phyloP scores from a whole-genome alignment of 2,329 filamentous ascomycete species.

The Elsinoe perseae region DNA sequence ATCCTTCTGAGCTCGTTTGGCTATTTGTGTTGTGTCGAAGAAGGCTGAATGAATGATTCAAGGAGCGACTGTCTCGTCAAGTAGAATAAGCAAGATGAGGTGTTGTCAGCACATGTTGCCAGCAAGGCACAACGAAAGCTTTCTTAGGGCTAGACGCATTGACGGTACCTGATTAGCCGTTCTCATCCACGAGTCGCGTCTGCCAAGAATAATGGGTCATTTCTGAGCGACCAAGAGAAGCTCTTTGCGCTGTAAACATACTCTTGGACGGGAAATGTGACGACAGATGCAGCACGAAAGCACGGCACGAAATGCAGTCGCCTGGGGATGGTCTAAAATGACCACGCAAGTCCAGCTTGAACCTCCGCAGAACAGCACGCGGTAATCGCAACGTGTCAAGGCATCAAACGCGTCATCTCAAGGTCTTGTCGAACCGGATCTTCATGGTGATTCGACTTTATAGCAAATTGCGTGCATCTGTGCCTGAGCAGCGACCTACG shows the following conservation, averaged over 20 bases:
- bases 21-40: background rate
- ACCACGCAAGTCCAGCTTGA: background rate
- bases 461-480: background rate
- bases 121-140: conserved; percentile 5
- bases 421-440: conserved; percentile 5
- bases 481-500: background rate
- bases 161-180: conserved; percentile 6
- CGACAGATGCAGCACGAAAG: background rate
- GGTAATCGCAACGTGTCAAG: background rate
- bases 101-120: conserved; percentile 8
- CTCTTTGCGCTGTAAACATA: background rate
- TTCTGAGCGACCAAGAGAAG: background rate
- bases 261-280: conserved; percentile 2
- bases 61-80: background rate
- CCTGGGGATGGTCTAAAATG: background rate
- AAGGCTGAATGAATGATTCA: background rate
- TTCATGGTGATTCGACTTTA: background rate
- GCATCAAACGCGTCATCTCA: background rate
- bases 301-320: background rate
- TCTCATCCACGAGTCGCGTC: conserved; percentile 6
- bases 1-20: background rate
- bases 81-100: background rate
- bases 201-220: background rate
- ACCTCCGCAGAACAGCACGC: background rate
- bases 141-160: background rate